Evolutionary conservation across 345 rosid genomes (phyloP), one percentile per base, ranked within the genome.

Genomic region (Rhizophora mangle): DNA sequence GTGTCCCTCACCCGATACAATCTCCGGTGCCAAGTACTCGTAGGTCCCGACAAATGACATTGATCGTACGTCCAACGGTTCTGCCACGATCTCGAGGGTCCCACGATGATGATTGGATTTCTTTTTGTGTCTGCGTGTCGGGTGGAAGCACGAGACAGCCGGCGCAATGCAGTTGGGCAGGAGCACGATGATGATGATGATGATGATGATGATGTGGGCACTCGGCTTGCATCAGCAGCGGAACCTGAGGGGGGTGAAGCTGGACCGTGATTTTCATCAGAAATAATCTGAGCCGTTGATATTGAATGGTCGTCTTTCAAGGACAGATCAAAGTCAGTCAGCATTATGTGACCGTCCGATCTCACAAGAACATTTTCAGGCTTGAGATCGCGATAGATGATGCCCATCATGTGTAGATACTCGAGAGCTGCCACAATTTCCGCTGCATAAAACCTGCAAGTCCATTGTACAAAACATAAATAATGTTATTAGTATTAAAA

Each of bases 1-100:
- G 11, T 87, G 92, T 0, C 89, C 92, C 71, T 87, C 92, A 0
- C 88, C 88, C 20, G 87, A 81, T 0, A 82, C 79, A 16, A 87
- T 83, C 82, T 87, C 92, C 0, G 92, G 92, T 7, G 92, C 85
- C 68, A 87, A 62, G 81, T 87, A 85, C 81, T 87, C 92, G 20
- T 87, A 87, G 2, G 92, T 87, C 75, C 92, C 88, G 0, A 87
- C 88, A 9, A 87, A 87, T 4, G 92, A 87, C 89, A 82, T 85
- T 0, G 92, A 87, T 16, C 92, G 67, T 8, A 83, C 80, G 39
- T 85, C 84, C 1, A 87, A n/a, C 0, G 92, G 92, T 73, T 85
- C 92, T 0, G 89, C 84, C 46, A 87, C 83, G 10, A 87, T 85
- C 73, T 82, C 86, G 0, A 82, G 65, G 53, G 72, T 55, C 53